Conservation (phyloP, 202 grass and related monocot species). For the Panicum virgatum region DNA sequence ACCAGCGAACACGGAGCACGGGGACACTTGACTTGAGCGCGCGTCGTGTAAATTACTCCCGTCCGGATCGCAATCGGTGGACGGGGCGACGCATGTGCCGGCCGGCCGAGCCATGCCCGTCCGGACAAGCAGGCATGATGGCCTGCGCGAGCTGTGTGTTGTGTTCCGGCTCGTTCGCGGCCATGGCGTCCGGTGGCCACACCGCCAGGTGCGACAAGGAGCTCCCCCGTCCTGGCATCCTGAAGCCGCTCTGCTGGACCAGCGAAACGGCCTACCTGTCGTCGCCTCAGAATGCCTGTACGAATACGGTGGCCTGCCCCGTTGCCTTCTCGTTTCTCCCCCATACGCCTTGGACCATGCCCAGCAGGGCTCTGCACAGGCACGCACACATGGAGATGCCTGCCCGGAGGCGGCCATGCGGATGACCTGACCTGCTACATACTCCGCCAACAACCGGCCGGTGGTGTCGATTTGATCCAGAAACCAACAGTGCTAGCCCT, state of each 20-base stretch:
- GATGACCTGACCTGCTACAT: slow-evolving; percentile 18
- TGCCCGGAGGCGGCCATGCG: not conserved
- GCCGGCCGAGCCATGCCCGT: slow-evolving; percentile 2
- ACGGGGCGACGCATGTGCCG: not conserved
- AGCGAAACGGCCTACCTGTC: slow-evolving; percentile 6
- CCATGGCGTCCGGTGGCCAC: not conserved
- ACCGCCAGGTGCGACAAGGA: slow-evolving; percentile 45
- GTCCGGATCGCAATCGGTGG: not conserved
- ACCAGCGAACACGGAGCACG: slow-evolving; percentile 2
- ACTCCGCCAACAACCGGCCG: not conserved
- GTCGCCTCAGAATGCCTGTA: not conserved
- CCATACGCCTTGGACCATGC: slow-evolving; percentile 33
- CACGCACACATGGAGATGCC: slow-evolving; percentile 13
- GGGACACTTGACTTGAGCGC: too few species aligned
- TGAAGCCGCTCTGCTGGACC: slow-evolving; percentile 19
- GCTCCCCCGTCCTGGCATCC: slow-evolving; percentile 15
- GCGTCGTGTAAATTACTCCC: not conserved
- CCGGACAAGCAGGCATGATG: slow-evolving; percentile 8
- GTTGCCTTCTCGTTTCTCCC: not conserved
- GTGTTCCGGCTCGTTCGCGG: too few species aligned
- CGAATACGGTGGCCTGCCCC: not conserved
- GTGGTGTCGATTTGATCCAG: not conserved
- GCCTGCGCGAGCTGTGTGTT: not conserved
- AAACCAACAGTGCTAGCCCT: not conserved
- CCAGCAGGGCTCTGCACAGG: not conserved